Base-by-base conservation (phyloP, 23 red algal species). In the Gracilaria caudata region DNA sequence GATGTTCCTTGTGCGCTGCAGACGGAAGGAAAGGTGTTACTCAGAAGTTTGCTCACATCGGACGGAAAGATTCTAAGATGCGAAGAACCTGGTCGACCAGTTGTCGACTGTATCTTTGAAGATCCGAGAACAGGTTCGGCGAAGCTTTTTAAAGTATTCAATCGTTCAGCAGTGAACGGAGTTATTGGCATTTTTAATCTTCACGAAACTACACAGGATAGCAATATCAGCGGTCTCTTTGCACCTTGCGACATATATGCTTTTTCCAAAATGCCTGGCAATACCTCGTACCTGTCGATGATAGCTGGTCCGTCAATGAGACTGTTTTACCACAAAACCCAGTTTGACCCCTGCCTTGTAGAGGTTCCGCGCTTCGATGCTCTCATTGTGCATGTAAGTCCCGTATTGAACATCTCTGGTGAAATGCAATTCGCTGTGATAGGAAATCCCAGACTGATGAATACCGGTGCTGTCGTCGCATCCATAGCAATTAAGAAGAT, bases 161-260 rank as follows among this genome's bases (percentile, higher is more conserved):
- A 89, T 79, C 73, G 74, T 1, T 66, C 51, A 17, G 14, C 55
- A 45, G 85, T 89, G 0, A 63, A 57, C 55, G 72, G 71, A 16
- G 33, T 89, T 19, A 47, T 89, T 28, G 68, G 85, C 53, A 16
- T 89, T 34, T 89, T 89, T 47, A 89, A 89, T 66, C 51, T 89
- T 35, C 19, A 89, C 24, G 16, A 41, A 29, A 51, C 16, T 63
- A 24, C 40, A 58, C 29, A 51, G 25, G 9, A 34, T 75, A 24
- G 21, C 30, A 40, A 68, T 39, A 68, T 45, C 40, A 39, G 45
- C 25, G 73, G 70, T 4, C 33, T n/a, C 8, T 89, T 89, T 64
- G 32, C 33, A 5, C 85, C 85, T 17, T 26, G 64, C 12, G 85
- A 89, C 53, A 36, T 89, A 25, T 21, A 64, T 16, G 40, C 55